These are phyloP conservation scores for Sporothrix brasiliensis DNA, from an alignment of 2,329 filamentous ascomycete species.

Conservation along the genomic window DNA sequence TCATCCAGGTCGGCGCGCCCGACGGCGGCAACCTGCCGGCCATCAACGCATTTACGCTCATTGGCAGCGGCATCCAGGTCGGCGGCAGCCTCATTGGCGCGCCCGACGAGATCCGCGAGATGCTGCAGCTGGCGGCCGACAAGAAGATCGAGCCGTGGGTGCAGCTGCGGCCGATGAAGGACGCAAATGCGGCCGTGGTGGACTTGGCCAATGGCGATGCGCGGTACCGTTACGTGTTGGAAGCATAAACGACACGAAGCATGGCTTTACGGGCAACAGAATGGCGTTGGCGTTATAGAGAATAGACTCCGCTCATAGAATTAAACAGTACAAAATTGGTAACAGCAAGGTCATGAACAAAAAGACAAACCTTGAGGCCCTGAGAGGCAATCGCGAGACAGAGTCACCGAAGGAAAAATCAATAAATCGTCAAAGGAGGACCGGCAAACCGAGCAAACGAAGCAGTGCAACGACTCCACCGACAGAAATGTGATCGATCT, in stretches of 20 bases:
- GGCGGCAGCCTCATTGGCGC: constrained; percentile 54
- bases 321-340: too few relatives aligned
- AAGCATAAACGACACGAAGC: background rate
- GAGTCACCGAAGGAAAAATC: too few relatives aligned
- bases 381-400: too few relatives aligned
- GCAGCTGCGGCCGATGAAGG: constrained; percentile 57
- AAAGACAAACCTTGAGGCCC: too few relatives aligned
- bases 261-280: too few relatives aligned
- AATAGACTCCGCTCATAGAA: too few relatives aligned
- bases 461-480: too few relatives aligned
- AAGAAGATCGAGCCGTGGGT: constrained; percentile 63
- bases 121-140: constrained; percentile 62
- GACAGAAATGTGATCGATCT: too few relatives aligned
- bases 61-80: constrained; percentile 58
- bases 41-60: constrained; percentile 61
- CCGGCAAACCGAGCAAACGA: too few relatives aligned
- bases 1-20: constrained; percentile 67
- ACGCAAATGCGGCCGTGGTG: constrained; percentile 59
- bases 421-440: too few relatives aligned
- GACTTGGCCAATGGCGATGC: constrained; percentile 62
- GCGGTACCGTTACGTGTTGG: constrained; percentile 54
- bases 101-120: constrained; percentile 62
- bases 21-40: constrained; percentile 53
- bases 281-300: too few relatives aligned
- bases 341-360: too few relatives aligned